Evolutionary conservation across 139 green algal genomes (phyloP).

Genomic region (Zygnema circumcarinatum): DNA sequence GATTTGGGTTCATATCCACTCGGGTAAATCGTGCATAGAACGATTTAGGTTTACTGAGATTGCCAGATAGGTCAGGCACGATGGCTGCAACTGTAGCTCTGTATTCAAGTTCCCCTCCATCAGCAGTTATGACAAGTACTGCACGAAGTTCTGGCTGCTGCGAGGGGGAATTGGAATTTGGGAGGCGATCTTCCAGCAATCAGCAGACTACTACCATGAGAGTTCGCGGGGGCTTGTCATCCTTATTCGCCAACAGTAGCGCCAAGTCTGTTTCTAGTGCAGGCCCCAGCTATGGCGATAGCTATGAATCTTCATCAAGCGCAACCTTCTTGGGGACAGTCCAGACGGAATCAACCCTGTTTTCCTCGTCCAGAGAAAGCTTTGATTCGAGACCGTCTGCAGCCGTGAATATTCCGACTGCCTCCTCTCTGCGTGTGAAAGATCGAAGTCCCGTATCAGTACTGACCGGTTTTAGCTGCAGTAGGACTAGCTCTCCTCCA

Average conservation of each 20-base stretch:
- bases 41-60: too few species aligned
- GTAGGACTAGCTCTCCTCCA: not conserved
- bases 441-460: constrained; percentile 3
- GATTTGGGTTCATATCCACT: too few species aligned
- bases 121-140: constrained; percentile 6
- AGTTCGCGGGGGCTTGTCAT: constrained; percentile 16
- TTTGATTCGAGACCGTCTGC: not conserved
- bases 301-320: not conserved
- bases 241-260: constrained; percentile 4
- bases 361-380: constrained; percentile 20
- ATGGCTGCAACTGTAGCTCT: constrained; percentile 13
- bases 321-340: not conserved
- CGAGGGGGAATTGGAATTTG: constrained; percentile 6
- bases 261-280: not conserved
- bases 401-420: constrained; percentile 36
- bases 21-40: too few species aligned
- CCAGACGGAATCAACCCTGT: constrained; percentile 5
- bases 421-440: not conserved
- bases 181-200: not conserved
- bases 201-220: not conserved
- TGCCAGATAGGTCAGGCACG: too few species aligned
- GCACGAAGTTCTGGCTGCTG: not conserved
- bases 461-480: not conserved
- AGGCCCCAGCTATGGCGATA: constrained; percentile 2
- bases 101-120: constrained; percentile 21